Evolutionary conservation across 2,329 filamentous ascomycete genomes (phyloP).

Genomic region (Colletotrichum sp.): DNA sequence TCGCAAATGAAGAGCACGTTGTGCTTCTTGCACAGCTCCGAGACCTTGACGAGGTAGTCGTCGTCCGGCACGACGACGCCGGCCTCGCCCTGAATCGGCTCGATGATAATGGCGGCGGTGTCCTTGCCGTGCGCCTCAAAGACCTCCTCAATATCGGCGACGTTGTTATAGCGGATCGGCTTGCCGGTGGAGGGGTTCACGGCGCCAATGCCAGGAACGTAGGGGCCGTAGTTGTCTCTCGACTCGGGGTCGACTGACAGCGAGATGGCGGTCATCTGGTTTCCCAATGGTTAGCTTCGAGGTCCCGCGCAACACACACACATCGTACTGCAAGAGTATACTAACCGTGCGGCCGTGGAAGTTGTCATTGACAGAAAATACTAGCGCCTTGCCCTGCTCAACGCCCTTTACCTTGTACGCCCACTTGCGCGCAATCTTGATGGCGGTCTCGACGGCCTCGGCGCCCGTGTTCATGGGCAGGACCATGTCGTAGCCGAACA

Average conservation of each 20-base stretch:
- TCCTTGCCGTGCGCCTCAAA: conserved; percentile 83
- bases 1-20: conserved; percentile 97
- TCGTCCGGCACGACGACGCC: conserved; percentile 95
- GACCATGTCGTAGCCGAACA: conserved; percentile 97
- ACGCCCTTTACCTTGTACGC: conserved; percentile 96
- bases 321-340: conserved; percentile 18
- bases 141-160: conserved; percentile 78
- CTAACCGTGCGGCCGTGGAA: conserved; percentile 94
- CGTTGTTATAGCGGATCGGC: conserved; percentile 85
- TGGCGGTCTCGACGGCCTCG: conserved; percentile 92
- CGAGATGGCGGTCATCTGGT: conserved; percentile 84
- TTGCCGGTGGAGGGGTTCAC: conserved; percentile 75
- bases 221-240: conserved; percentile 95
- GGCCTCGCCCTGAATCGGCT: conserved; percentile 97
- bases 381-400: conserved; percentile 79
- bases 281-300: not conserved
- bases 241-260: conserved; percentile 96
- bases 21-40: conserved; percentile 90
- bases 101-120: conserved; percentile 91
- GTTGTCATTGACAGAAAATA: conserved; percentile 88
- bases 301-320: not conserved
- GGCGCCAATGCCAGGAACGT: conserved; percentile 87
- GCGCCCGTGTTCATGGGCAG: conserved; percentile 98
- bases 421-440: conserved; percentile 98
- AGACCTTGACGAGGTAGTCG: conserved; percentile 81